phyloP scores from a whole-genome alignment of 2,329 filamentous ascomycete genomes.

The Alternaria ethzedia region DNA sequence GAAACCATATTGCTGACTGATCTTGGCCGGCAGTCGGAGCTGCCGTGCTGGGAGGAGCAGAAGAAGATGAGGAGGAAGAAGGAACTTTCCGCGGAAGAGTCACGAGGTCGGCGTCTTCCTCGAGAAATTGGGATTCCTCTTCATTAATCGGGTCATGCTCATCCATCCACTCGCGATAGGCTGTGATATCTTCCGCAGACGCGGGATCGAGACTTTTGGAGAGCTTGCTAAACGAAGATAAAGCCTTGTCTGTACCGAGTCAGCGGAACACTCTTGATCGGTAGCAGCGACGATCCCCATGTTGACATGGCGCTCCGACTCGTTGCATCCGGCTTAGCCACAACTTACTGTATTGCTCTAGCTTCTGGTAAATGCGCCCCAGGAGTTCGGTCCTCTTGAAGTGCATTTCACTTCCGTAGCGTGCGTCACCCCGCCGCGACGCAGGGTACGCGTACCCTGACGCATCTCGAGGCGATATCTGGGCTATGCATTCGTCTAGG shows the following conservation, averaged over 20 bases:
- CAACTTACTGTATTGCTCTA: constrained; percentile 70
- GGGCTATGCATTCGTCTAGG: constrained; percentile 67
- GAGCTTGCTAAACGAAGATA: constrained; percentile 64
- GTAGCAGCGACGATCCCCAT: constrained; percentile 1
- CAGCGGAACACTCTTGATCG: constrained; percentile 10
- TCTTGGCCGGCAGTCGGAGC: constrained; percentile 18
- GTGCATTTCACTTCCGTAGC: constrained; percentile 63
- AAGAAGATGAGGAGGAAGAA: background rate
- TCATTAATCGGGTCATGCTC: constrained; percentile 63
- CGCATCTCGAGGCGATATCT: constrained; percentile 39
- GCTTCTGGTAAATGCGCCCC: constrained; percentile 68
- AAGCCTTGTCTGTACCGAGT: constrained; percentile 53
- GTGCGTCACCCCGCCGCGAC: constrained; percentile 64
- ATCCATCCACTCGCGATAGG: constrained; percentile 64
- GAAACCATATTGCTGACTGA: constrained; percentile 41
- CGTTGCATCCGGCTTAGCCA: background rate
- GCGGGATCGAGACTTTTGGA: constrained; percentile 60
- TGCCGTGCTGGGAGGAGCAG: constrained; percentile 9
- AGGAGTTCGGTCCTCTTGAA: constrained; percentile 67
- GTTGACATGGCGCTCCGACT: background rate
- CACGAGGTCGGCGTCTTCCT: constrained; percentile 62
- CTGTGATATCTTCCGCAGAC: constrained; percentile 57
- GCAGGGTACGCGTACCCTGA: constrained; percentile 56
- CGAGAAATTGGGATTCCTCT: constrained; percentile 66
- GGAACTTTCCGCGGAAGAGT: constrained; percentile 33